Conservation (phyloP, 176 grass and related monocot genomes). For the Juncus inflexus region DNA sequence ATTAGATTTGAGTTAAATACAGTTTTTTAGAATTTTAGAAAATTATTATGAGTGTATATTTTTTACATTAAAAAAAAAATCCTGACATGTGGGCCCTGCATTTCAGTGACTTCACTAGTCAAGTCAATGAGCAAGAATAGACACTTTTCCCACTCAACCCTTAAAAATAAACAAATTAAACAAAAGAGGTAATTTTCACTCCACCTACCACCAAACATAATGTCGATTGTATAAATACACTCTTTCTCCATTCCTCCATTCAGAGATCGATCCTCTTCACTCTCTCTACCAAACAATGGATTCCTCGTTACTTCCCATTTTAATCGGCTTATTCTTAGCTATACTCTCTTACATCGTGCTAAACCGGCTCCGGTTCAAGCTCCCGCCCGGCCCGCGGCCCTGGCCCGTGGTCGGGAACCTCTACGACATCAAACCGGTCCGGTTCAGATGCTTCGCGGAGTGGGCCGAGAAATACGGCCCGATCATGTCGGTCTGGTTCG, state of each 20-base stretch:
- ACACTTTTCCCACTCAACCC: no score
- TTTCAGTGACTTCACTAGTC: no score
- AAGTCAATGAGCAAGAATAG: no score
- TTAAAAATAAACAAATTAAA: no score
- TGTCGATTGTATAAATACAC: not conserved
- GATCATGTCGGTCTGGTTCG: constrained; percentile 69
- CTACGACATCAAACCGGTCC: constrained; percentile 57
- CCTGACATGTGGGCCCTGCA: no score
- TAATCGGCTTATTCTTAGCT: constrained; percentile 27
- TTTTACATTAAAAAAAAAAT: no score
- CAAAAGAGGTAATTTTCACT: not conserved
- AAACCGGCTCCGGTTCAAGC: constrained; percentile 30
- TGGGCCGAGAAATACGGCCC: constrained; percentile 60
- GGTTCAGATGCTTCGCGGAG: constrained; percentile 73
- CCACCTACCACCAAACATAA: constrained; percentile 16
- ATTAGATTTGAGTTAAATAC: no score
- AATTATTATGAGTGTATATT: no score
- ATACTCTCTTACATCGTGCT: constrained; percentile 27
- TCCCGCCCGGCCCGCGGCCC: constrained; percentile 52
- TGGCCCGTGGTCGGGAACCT: constrained; percentile 80
- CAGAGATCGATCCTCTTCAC: not conserved
- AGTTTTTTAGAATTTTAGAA: no score
- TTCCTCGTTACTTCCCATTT: constrained; percentile 27
- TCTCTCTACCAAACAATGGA: constrained; percentile 29
- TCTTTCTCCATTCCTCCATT: not conserved